Base-by-base conservation (phyloP, 164 flowering plant genomes). In the Platanus orientalis region DNA sequence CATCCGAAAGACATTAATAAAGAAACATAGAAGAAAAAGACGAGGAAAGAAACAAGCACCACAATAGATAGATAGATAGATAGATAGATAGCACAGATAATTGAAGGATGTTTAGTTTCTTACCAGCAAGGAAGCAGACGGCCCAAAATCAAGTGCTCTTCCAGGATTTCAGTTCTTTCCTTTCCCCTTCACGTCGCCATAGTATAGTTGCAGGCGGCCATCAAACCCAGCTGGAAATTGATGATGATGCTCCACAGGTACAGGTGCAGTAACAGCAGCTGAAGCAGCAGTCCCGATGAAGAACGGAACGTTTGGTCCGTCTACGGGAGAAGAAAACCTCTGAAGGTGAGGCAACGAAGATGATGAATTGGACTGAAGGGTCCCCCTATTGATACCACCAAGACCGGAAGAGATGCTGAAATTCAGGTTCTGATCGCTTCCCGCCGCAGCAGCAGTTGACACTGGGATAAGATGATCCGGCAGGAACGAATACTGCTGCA, bases 291-390 rank as follows among this genome's bases (percentile, higher is more conserved):
- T 62, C 39, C 87, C 85, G 1, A 82, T 63, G 71, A 79, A 82
- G 81, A 87, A 89, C 10, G 89, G 87, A 39, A 80, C 28, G 61
- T 65, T 68, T 60, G 83, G 57, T 64, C 90, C 88, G 54, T 83
- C 90, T 25, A 73, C 60, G 32, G 80, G 55, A 61, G 85, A 63
- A 45, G 80, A 53, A 60, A 79, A 80, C 90, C 96, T 94, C 86
- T 89, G 94, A 64, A 78, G 73, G 51, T 83, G 90, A 75, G 89
- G 85, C 65, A 83, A 69, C 62, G 76, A 67, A 68, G 87, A 72
- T 62, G 85, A 69, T 66, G 79, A 84, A 89, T 94, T 94, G 97
- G 99, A 91, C 97, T 94, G 99, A 94, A 94, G 97, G 99, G 98
- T 90, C 98, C 97, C 98, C 98, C 98, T 84, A 75, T 82, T 82